Conservation (phyloP, 2,329 filamentous ascomycete species). For the Exophiala sideris region DNA sequence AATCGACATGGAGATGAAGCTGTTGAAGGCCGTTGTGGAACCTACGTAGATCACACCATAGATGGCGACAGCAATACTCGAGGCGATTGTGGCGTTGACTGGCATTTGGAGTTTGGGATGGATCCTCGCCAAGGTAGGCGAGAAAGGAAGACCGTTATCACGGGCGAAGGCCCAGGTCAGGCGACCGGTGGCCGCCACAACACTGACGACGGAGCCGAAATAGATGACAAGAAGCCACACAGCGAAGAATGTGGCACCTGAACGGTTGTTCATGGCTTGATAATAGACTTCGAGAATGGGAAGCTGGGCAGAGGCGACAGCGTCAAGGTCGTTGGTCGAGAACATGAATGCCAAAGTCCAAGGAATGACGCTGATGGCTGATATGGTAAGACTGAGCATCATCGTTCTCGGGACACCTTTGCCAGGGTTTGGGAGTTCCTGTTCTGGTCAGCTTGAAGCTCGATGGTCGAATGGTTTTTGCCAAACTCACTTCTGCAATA, state of each 20-base stretch:
- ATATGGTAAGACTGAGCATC: conserved; percentile 25
- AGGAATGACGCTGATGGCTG: conserved; percentile 22
- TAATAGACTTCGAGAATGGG: conserved; percentile 26
- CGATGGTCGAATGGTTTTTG: neutral
- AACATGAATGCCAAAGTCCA: conserved; percentile 28
- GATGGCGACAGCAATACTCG: conserved; percentile 33
- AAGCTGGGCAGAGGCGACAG: conserved; percentile 18
- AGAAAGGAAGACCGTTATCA: conserved; percentile 47
- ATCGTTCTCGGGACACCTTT: conserved; percentile 27
- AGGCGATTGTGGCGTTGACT: conserved; percentile 37
- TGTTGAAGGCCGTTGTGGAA: conserved; percentile 26
- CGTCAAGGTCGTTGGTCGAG: conserved; percentile 23
- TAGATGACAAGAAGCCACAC: conserved; percentile 36
- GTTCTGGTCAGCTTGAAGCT: conserved; percentile 3
- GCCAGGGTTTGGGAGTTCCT: conserved; percentile 27
- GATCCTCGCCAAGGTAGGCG: conserved; percentile 37
- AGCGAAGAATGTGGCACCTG: conserved; percentile 22
- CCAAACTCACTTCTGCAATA: conserved; percentile 27
- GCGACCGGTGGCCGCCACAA: conserved; percentile 51
- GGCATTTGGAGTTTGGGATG: conserved; percentile 35
- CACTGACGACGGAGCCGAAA: conserved; percentile 45
- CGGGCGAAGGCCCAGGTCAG: conserved; percentile 54
- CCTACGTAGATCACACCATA: conserved; percentile 36
- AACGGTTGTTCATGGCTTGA: conserved; percentile 22
- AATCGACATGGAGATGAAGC: conserved; percentile 30